A percentile compares a stretch with the other conserved stretches of the same genome.
Evolutionary conservation across 1,284 basidiomycete species (phyloP).

Genomic region (Chalciporus piperatoides): DNA sequence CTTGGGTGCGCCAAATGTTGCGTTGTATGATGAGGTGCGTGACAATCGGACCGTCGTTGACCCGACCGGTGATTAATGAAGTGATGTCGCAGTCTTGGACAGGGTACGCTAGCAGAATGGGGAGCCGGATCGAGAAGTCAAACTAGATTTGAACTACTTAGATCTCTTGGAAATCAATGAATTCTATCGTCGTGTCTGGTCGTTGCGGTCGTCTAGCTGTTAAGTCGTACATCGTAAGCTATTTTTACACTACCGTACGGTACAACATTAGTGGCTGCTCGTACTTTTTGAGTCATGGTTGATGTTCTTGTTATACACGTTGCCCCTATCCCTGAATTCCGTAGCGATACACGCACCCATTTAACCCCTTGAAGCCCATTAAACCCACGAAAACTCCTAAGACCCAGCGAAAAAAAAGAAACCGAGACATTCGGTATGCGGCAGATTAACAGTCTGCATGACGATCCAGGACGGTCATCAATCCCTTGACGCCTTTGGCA

Average conservation of each 20-base stretch:
- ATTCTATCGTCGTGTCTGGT: constrained; percentile 5
- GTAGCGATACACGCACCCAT: constrained; percentile 27
- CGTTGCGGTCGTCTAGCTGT: constrained; percentile 9
- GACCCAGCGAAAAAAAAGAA: constrained; percentile 9
- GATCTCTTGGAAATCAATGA: constrained; percentile 2
- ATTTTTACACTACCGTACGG: constrained; percentile 22
- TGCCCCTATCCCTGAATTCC: constrained; percentile 4
- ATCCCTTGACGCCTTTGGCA: constrained; percentile 33
- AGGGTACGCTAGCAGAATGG: constrained; percentile 68
- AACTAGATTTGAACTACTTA: constrained; percentile 3
- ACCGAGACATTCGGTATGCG: constrained; percentile 1
- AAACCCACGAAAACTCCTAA: constrained; percentile 12
- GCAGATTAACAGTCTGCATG: constrained; percentile 26
- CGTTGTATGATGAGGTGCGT: constrained; percentile 82
- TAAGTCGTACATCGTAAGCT: constrained; percentile 7
- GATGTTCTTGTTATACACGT: constrained; percentile 18
- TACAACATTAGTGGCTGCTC: constrained; percentile 32
- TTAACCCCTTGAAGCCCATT: constrained; percentile 15
- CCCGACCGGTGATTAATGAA: constrained; percentile 19
- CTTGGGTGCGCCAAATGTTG: constrained; percentile 56
- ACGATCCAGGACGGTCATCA: constrained; percentile 36
- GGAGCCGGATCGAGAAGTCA: constrained; percentile 58
- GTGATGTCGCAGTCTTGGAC: constrained; percentile 66
- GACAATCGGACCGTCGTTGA: constrained; percentile 8
- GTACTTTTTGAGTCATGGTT: not conserved